Base-by-base conservation (phyloP, 106 monocot species). In the Platanthera zijinensis region DNA sequence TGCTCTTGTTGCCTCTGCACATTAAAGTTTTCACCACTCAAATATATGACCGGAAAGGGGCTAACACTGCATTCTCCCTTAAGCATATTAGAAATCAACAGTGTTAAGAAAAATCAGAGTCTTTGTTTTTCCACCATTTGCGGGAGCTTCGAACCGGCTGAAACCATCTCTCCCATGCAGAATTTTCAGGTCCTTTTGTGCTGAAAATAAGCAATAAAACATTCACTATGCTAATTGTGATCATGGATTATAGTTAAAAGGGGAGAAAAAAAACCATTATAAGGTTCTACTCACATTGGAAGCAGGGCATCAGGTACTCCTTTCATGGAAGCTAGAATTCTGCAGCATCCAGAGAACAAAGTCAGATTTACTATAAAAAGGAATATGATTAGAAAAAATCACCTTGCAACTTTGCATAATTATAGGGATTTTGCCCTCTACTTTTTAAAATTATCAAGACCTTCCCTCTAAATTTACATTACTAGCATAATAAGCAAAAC, bases 151-250 rank as follows among this genome's bases (percentile, higher is more conserved):
- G 73, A 8, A 80, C 63, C 1, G 50, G 79, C 51, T 80, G 74
- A 30, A 80, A 80, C 79, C 79, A 80, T 51, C 79, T 48, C 30
- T 80, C 79, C 79, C 79, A 80, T 30, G 61, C 59, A 5, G 59
- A 48, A 50, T 74, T 51, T 63, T 73, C 73, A 64, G 79, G 74
- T 1, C 73, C 73, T 74, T 46, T 62, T 1, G 61, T 80, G 3
- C 79, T 80, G 79, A 19, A 72, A 54, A 57, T 57, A 17, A 2
- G 56, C 22, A 75, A 13, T 4, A 56, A 1, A 32, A 72, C 25
- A 51, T 52, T 8, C 7, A 5, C 14, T 5, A 22, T 52, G 10
- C 6, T 51, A 28, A 25, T 73, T 7, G 50, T 51, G 72, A 19
- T 2, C 10, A 69, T 21, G 22, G 67, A 67, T 62, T 14, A 62